Percentiles rank a stretch among this genome's conserved stretches.
Conservation (phyloP, 768 basidiomycete species). For the Suillus alpinus region DNA sequence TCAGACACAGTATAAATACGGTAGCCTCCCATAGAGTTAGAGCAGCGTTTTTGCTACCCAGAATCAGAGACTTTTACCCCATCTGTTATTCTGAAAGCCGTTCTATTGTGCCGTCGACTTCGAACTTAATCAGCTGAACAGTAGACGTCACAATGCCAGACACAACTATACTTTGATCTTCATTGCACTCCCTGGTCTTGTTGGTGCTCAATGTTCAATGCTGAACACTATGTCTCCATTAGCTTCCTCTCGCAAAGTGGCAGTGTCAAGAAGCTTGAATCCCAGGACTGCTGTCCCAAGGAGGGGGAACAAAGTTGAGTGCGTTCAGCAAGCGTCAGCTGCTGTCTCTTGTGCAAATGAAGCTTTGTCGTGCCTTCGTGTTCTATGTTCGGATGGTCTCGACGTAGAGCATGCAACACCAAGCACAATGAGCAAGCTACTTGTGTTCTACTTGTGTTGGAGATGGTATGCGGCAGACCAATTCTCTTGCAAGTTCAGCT, state of each 20-base stretch:
- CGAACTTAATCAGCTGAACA: too few species aligned
- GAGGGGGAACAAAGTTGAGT: conserved; percentile 22
- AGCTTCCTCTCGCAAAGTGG: background rate
- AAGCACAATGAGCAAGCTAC: conserved; percentile 63
- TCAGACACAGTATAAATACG: too few species aligned
- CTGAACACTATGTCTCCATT: background rate
- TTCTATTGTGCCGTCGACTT: too few species aligned
- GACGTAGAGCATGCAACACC: conserved; percentile 75
- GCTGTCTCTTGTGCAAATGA: conserved; percentile 35
- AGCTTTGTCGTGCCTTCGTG: conserved; percentile 47
- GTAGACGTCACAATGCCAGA: too few species aligned
- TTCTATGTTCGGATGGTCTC: conserved; percentile 42
- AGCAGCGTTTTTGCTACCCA: too few species aligned
- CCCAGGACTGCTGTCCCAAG: background rate
- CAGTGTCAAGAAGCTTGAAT: background rate
- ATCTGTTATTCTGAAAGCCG: too few species aligned
- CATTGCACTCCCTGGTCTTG: background rate
- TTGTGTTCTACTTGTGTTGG: conserved; percentile 62
- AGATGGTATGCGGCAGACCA: conserved; percentile 54
- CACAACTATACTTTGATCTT: background rate
- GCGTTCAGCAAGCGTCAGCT: conserved; percentile 35
- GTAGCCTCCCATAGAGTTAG: too few species aligned
- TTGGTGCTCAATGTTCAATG: too few species aligned
- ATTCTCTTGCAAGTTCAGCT: background rate
- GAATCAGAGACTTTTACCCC: too few species aligned